Evolutionary conservation across 257 asterid species (phyloP).

Genomic region (Cinchona pubescens): DNA sequence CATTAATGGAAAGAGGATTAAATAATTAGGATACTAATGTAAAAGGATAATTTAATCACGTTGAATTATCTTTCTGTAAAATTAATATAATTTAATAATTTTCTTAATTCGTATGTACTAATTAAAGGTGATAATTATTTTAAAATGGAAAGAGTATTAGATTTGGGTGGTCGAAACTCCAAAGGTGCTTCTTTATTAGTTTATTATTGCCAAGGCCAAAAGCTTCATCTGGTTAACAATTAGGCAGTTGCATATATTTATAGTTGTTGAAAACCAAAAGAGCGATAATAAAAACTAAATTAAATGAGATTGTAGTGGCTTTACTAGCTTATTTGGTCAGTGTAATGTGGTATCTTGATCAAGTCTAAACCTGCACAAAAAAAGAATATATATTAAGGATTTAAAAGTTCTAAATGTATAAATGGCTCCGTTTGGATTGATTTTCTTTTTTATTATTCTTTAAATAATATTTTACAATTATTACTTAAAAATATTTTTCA

Average conservation of each 20-base stretch:
- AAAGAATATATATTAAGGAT: not conserved
- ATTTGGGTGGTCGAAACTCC: not conserved
- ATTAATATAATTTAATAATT: too few relatives aligned
- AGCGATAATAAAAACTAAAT: not conserved
- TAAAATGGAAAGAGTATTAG: too few relatives aligned
- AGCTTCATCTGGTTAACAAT: conserved; percentile 1
- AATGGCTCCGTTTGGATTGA: too few relatives aligned
- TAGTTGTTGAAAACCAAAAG: conserved; percentile 18
- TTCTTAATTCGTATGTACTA: too few relatives aligned
- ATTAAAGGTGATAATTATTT: too few relatives aligned
- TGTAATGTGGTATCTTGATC: not conserved
- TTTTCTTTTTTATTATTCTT: too few relatives aligned
- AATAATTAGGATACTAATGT: too few relatives aligned
- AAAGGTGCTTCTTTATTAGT: not conserved
- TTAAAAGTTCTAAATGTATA: not conserved
- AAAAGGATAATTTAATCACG: too few relatives aligned
- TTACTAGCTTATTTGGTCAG: conserved; percentile 7
- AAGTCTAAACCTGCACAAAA: not conserved
- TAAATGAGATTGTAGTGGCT: not conserved
- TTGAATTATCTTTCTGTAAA: too few relatives aligned
- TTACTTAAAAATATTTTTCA: too few relatives aligned
- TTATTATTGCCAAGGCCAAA: conserved; percentile 5
- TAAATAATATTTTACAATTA: too few relatives aligned
- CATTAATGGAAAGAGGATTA: too few relatives aligned
- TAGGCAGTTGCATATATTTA: conserved; percentile 1